Evolutionary conservation across 257 asterid genomes (phyloP).

Genomic region (Penstemon davidsonii): DNA sequence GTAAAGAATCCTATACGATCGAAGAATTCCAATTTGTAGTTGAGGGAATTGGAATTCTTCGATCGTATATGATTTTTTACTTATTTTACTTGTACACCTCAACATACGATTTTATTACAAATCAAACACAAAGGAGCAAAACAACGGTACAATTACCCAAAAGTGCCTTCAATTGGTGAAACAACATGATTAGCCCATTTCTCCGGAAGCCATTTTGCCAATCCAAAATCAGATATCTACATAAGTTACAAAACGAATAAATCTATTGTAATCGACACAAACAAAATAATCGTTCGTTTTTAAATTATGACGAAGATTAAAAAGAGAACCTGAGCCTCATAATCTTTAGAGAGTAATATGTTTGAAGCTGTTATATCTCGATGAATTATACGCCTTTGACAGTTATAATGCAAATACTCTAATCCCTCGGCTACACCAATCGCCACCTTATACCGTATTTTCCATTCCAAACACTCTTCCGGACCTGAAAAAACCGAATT

Average conservation of each 20-base stretch:
- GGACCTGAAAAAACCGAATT: conserved; percentile 47
- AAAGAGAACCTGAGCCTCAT: conserved; percentile 71
- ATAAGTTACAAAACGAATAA: not conserved
- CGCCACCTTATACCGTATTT: conserved; percentile 65
- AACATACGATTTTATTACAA: too few relatives aligned
- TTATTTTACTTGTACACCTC: too few relatives aligned
- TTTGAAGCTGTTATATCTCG: conserved; percentile 95
- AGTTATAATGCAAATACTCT: conserved; percentile 72
- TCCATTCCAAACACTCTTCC: conserved; percentile 61
- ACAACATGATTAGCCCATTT: conserved; percentile 87
- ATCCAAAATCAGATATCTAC: conserved; percentile 97
- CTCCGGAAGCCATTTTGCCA: conserved; percentile 97
- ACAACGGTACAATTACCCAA: conserved; percentile 51
- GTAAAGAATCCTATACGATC: too few relatives aligned
- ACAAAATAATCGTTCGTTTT: not conserved
- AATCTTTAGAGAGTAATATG: conserved; percentile 74
- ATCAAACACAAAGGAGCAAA: too few relatives aligned
- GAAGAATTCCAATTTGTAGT: too few relatives aligned
- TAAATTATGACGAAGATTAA: not conserved
- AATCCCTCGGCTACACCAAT: conserved; percentile 85
- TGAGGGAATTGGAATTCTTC: too few relatives aligned
- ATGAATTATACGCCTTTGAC: conserved; percentile 87
- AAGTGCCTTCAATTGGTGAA: conserved; percentile 98
- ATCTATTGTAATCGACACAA: not conserved
- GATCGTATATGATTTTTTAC: too few relatives aligned